Evolutionary conservation across 179 eudicot genomes (phyloP), one percentile per base, ranked within the genome.

Genomic region (Beta lomatogona): DNA sequence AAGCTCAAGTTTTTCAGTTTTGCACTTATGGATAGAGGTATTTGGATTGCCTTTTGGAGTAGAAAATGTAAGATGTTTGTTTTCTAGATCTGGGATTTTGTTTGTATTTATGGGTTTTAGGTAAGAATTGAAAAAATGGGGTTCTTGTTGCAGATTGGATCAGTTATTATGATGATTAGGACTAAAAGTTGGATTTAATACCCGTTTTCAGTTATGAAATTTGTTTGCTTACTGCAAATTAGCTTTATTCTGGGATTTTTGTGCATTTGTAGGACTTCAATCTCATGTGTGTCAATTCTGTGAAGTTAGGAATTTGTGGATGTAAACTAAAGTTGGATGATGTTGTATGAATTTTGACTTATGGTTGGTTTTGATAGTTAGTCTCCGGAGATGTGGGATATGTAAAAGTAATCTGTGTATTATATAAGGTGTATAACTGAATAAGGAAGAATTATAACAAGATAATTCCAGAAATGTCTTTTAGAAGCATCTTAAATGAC

Each of bases 401-500:
- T 78, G 71, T 61, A 53, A 16, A 68, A 58, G 79, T 28, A 22
- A 76, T 15, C 69, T 75, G 64, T 53, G 28, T 28, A 73, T 48
- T 18, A 63, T 18, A 63, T 18, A 71, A 71, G 61, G 69, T 69
- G 72, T 46, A 41, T 36, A 36, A 36, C 3, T 36, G 58, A 53
- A 66, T 67, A 58, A 58, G 22, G 54, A 54, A 71, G 55, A 41
- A 36, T 21, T 19, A 50, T 21, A 14, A 21, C 14, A 0, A 58
- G 36, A 50, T 52, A 50, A 15, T 70, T 65, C 41, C 16, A 77
- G 54, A 48, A 77, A 92, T 93, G 97, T 89, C 94, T 25, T 84
- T 92, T 69, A 91, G 86, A 83, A 91, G 93, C 86, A 93, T 92
- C 50, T 68, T 92, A 79, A 92, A 93, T 70, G 97, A 93, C 55